Evolutionary conservation across 768 basidiomycete species (phyloP), one percentile per base, ranked within the genome.

Genomic region (Dentipellis fragilis): DNA sequence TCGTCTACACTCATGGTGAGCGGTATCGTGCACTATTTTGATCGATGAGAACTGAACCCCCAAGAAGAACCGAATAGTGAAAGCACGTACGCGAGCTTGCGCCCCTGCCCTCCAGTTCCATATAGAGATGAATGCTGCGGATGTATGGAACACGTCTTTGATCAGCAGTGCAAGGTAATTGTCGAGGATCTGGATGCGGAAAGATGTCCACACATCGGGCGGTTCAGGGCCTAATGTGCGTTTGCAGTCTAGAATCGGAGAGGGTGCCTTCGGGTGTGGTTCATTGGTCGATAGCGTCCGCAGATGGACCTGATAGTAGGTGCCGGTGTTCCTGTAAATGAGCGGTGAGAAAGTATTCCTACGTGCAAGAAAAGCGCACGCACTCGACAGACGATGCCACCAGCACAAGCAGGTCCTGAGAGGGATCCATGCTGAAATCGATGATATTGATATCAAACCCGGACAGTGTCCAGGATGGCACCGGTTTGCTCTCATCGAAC

Each of bases 391-490:
- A 12, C 14, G 75, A 66, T 3, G 74, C 69, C 14, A 81, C 74
- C 11, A 82, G 72, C 11, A 79, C 75, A 14, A 81, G 67, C 4
- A 83, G 63, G 64, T 81, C 78, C 65, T 80, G 78, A 4, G 72
- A 68, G 10, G 77, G 78, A 66, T 79, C 79, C 73, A 81, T 80
- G 0, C 80, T 79, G 51, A 81, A 80, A 58, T 83, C 80, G 22
- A 79, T 71, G 55, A 79, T 72, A 46, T 67, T 71, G 19, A 75
- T 52, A 38, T 73, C 72, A 11, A 64, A 66, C 67, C 77, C 75
- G 22, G 64, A 49, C 57, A 79, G 75, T 1, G 72, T 74, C 78
- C 78, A 79, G 37, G 64, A 66, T 54, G 68, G 67, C 14, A 57
- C 45, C 7, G 6, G 4, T 6, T 23, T 35, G 55, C 58, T 29